phyloP scores from a whole-genome alignment of 768 basidiomycete species.

The Rhodotorula graminis region DNA sequence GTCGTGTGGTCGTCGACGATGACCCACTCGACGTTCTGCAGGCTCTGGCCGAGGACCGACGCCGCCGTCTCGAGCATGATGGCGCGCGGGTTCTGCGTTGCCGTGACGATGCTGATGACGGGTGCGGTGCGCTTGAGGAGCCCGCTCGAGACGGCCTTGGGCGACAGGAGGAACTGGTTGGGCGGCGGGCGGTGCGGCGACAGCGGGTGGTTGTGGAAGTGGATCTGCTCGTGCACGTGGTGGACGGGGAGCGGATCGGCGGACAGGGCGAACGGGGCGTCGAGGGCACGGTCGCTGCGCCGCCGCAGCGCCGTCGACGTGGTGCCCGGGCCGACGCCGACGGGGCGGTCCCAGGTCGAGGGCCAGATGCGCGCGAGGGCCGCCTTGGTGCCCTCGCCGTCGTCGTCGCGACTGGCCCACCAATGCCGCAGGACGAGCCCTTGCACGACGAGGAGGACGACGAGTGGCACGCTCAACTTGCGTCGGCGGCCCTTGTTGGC shows the following conservation, averaged over 20 bases:
- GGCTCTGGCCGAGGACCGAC: constrained; percentile 27
- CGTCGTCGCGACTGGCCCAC: constrained; percentile 2
- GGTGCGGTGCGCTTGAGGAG: constrained; percentile 6
- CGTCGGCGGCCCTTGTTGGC: too few relatives aligned
- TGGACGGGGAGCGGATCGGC: constrained; percentile 33
- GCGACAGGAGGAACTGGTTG: constrained; percentile 36
- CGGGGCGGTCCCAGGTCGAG: not conserved
- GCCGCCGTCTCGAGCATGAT: constrained; percentile 31
- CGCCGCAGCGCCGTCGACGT: too few relatives aligned
- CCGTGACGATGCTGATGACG: constrained; percentile 35
- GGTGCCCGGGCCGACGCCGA: not conserved
- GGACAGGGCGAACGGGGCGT: constrained; percentile 18
- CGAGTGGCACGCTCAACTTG: constrained; percentile 12
- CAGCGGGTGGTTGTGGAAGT: constrained; percentile 33
- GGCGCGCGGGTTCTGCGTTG: constrained; percentile 33
- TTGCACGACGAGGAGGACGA: constrained; percentile 17
- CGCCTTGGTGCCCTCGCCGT: not conserved
- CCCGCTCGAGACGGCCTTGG: constrained; percentile 15
- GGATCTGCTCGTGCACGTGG: constrained; percentile 25
- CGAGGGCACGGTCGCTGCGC: not conserved
- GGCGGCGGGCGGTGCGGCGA: constrained; percentile 24
- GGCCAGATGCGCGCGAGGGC: constrained; percentile 1
- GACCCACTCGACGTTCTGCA: constrained; percentile 36
- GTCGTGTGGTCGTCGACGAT: constrained; percentile 39
- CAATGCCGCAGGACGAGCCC: constrained; percentile 12